Percentiles rank a stretch among this genome's conserved stretches.
Evolutionary conservation across 306 rosid species (phyloP).

Genomic region (Trichosanthes truncata): DNA sequence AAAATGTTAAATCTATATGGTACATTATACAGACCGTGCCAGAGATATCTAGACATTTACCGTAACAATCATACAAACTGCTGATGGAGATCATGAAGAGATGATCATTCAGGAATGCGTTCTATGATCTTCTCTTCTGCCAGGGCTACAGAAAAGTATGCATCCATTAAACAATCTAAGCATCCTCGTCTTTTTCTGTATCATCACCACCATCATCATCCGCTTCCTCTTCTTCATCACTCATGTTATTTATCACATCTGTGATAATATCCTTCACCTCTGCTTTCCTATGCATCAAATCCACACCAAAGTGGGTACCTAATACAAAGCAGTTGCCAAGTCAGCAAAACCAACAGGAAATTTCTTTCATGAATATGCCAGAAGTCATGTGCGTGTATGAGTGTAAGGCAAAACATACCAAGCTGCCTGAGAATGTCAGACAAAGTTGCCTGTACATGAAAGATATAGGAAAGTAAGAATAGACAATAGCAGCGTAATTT

Average conservation of each 20-base stretch:
- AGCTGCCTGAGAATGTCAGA: constrained; percentile 93
- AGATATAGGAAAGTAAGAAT: constrained; percentile 4
- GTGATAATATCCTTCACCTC: constrained; percentile 96
- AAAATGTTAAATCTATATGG: constrained; percentile 9
- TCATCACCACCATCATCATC: constrained; percentile 45
- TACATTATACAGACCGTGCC: constrained; percentile 12
- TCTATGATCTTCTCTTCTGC: neutral
- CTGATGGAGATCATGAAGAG: neutral
- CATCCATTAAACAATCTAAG: constrained; percentile 14
- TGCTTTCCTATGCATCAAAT: constrained; percentile 94
- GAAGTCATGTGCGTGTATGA: neutral
- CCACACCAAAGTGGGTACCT: constrained; percentile 84
- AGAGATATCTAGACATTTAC: constrained; percentile 5
- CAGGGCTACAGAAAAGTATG: neutral
- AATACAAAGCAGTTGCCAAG: constrained; percentile 17
- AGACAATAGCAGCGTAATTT: neutral
- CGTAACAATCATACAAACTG: constrained; percentile 9
- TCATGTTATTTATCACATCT: constrained; percentile 91
- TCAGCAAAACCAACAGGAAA: neutral
- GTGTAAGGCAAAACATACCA: constrained; percentile 39
- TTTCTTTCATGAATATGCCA: neutral
- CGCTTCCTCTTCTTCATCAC: constrained; percentile 86
- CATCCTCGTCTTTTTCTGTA: constrained; percentile 21
- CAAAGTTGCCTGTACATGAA: constrained; percentile 73
- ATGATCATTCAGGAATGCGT: neutral